phyloP scores from a whole-genome alignment of 805 yeast genomes.

The Metschnikowia lachancei region DNA sequence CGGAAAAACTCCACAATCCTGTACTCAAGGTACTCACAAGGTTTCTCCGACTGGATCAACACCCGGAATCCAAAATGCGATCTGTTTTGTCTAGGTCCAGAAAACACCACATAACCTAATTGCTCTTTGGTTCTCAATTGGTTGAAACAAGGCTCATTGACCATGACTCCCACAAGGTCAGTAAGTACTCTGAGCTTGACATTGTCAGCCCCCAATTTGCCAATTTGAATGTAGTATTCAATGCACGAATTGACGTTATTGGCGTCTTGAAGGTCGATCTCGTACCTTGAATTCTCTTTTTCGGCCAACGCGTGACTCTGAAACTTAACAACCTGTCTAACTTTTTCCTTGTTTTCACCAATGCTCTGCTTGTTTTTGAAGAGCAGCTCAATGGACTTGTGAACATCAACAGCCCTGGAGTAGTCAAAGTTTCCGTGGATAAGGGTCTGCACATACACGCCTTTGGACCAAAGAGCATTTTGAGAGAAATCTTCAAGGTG shows the following conservation, averaged over 20 bases:
- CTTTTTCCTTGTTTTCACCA: constrained; percentile 6
- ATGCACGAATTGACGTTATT: constrained; percentile 81
- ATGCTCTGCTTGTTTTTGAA: constrained; percentile 29
- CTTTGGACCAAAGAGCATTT: constrained; percentile 45
- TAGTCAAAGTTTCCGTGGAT: constrained; percentile 69
- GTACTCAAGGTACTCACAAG: constrained; percentile 68
- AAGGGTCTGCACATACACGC: constrained; percentile 66
- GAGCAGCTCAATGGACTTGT: constrained; percentile 39
- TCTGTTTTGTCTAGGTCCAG: constrained; percentile 66
- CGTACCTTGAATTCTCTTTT: constrained; percentile 44
- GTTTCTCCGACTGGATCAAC: constrained; percentile 79
- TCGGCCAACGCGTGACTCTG: constrained; percentile 43
- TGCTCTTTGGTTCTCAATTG: constrained; percentile 92
- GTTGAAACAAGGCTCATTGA: constrained; percentile 86
- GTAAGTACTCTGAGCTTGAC: constrained; percentile 45
- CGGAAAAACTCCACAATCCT: constrained; percentile 70
- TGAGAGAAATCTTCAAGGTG: constrained; percentile 52
- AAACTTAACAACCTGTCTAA: constrained; percentile 20
- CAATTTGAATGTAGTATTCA: constrained; percentile 72
- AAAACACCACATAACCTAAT: constrained; percentile 89
- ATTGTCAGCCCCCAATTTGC: constrained; percentile 25
- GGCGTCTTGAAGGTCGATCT: constrained; percentile 54
- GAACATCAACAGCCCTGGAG: constrained; percentile 51
- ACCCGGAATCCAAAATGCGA: constrained; percentile 72
- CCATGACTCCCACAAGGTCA: constrained; percentile 67